Evolutionary conservation across 164 flowering plant genomes (phyloP).

Genomic region (Aristolochia contorta): DNA sequence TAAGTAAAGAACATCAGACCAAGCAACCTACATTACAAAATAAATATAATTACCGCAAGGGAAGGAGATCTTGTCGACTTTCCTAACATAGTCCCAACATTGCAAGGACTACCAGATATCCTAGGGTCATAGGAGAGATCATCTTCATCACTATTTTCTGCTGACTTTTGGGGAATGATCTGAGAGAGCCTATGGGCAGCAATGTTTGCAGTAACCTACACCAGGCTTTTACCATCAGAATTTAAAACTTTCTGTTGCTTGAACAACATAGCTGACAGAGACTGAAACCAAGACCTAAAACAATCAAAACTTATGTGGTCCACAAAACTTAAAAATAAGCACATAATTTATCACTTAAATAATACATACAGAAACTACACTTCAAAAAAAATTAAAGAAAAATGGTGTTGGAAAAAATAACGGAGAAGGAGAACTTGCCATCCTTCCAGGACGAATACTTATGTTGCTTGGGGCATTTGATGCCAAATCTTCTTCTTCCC

Average conservation of each 20-base stretch:
- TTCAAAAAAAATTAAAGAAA: no score
- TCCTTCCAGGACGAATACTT: background rate
- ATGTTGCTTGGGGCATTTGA: slow-evolving; percentile 1
- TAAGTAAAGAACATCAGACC: background rate
- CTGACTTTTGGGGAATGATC: slow-evolving; percentile 52
- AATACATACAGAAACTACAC: no score
- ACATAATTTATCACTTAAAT: no score
- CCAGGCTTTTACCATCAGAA: no score
- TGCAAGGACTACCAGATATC: slow-evolving; percentile 15
- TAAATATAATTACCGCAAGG: slow-evolving; percentile 15
- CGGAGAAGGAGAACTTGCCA: slow-evolving; percentile 50
- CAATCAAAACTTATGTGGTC: no score
- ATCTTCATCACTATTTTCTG: slow-evolving; percentile 40
- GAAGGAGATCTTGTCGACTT: slow-evolving; percentile 32
- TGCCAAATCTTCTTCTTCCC: slow-evolving; percentile 39
- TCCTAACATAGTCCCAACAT: slow-evolving; percentile 46
- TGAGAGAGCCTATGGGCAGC: slow-evolving; percentile 75
- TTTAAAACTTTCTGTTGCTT: no score
- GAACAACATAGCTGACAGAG: no score
- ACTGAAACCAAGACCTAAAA: no score
- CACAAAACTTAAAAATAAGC: no score
- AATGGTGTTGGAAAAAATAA: no score
- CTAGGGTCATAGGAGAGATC: slow-evolving; percentile 32
- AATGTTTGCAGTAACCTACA: no score
- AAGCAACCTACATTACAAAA: background rate